Evolutionary conservation across 805 yeast species (phyloP), one percentile per base, ranked within the genome.

Genomic region (Metschnikowia koreensis): DNA sequence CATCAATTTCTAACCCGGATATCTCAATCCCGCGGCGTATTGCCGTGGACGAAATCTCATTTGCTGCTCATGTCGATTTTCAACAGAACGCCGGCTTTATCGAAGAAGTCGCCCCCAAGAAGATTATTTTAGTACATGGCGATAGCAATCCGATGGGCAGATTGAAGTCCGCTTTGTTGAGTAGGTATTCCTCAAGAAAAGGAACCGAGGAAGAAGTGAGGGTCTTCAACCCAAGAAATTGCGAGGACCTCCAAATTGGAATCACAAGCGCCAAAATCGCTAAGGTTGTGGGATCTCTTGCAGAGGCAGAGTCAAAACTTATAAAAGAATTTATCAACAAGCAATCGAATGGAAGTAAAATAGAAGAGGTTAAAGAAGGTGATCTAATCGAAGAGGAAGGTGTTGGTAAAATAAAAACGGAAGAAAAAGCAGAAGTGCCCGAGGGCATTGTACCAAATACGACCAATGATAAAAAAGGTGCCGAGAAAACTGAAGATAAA

Each of bases 11-110:
- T n/a, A 89, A 89, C 58, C 89, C 96, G 0, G 97, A 91, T 54
- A 72, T 84, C 16, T 81, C 83, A 53, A 86, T 94, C 39, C 97
- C 98, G 6, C 82, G 99, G 63, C 79, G 97, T 57, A 71, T 96
- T 50, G 81, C 81, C 44, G 85, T 94, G 15, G 97, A 93, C 58
- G 99, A 94, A 68, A 86, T 94, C 4, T 92, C 98, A 1, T 94
- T 94, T 76, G 98, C 99, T n/a, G 99, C 99, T 0, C 99, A 94
- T 69, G 99, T 94, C 22, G 99, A 94, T 66, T 94, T 87, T 68
- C 90, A 88, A 61, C 97, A 94, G 64, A 94, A 94, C 60, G 76
- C 96, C 1, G 89, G 87, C 51, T 94, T 94, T 64, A 94, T 94
- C 53, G 97, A 92, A 59, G 75, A 84, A 53, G 89, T 94, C 2